These are phyloP conservation scores for Eucalyptus fibrosa DNA, from an alignment of 345 rosid genomes.

Conservation along the genomic window DNA sequence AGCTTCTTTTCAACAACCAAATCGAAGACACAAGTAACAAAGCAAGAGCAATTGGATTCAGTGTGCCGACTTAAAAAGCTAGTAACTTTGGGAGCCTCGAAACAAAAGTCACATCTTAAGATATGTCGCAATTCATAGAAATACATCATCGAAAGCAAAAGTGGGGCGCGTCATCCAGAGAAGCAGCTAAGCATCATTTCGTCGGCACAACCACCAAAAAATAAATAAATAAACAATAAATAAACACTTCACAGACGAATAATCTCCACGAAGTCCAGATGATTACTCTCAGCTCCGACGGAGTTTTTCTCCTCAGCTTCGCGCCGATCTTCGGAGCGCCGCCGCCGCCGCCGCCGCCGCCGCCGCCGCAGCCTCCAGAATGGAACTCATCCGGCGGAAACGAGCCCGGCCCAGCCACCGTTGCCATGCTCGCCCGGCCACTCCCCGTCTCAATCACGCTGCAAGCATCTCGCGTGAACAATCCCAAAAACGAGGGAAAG, in stretches of 20 bases:
- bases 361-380: background rate
- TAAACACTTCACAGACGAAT: background rate
- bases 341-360: conserved; percentile 5
- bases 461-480: background rate
- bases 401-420: conserved; percentile 50
- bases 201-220: background rate
- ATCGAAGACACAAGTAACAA: background rate
- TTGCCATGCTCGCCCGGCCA: conserved; percentile 32
- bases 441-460: background rate
- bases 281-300: conserved; percentile 70
- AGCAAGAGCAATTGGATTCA: background rate
- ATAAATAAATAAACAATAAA: background rate
- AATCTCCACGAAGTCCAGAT: background rate
- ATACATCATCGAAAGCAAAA: background rate
- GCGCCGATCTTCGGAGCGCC: conserved; percentile 18
- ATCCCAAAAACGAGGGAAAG: background rate
- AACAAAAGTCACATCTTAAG: background rate
- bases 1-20: background rate
- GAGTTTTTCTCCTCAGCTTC: conserved; percentile 64
- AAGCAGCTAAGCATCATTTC: background rate
- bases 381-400: conserved; percentile 30
- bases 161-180: background rate
- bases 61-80: background rate
- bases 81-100: background rate
- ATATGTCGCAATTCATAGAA: background rate